Evolutionary conservation across 1,284 basidiomycete genomes (phyloP), one percentile per base, ranked within the genome.

Genomic region (Pseudozyma sp.): DNA sequence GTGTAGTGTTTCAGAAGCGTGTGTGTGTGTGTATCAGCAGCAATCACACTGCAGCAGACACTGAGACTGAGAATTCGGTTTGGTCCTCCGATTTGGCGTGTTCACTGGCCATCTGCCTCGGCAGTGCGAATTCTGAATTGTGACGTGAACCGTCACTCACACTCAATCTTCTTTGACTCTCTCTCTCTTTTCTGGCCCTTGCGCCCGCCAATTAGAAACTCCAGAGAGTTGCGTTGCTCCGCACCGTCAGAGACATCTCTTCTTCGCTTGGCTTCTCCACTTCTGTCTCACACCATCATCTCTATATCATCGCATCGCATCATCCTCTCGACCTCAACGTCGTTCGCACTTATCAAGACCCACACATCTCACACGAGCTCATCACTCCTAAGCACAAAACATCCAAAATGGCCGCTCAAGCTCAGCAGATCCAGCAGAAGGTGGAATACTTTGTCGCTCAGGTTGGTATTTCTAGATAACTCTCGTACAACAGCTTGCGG

Each of bases 361-460:
- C 11, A 31, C 21, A 51, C 19, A 13, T 14, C 13, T n/a, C 35
- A 31, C 42, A 40, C 65, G 58, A 60, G 54, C 25, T 47, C 44
- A 60, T 50, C 52, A 50, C 36, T 44, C 54, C 36, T 42, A 25
- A 31, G 43, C 25, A 35, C 2, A 18, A 36, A 31, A 47, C 25
- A 48, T 35, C 13, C 53, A 81, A 67, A 40, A 81, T 82, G 79
- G 77, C 80, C 53, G 79, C 80, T 53, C 80, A 82, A 64, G 50
- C 61, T 53, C 79, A 82, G 66, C 77, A 78, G 50, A 5, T 83
- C 54, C 83, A 83, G 64, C 79, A 82, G 64, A 83, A 83, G 76
- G 70, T 71, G 31, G 81, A 84, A 61, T 79, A 79, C 77, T 84
- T 82, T 61, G 71, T 84, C 74, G 59, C 73, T 48, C 83, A 85